A percentile compares a stretch with the other conserved stretches of the same genome.
Conservation (phyloP, 345 rosid genomes). For the Eutrema yunnanense region DNA sequence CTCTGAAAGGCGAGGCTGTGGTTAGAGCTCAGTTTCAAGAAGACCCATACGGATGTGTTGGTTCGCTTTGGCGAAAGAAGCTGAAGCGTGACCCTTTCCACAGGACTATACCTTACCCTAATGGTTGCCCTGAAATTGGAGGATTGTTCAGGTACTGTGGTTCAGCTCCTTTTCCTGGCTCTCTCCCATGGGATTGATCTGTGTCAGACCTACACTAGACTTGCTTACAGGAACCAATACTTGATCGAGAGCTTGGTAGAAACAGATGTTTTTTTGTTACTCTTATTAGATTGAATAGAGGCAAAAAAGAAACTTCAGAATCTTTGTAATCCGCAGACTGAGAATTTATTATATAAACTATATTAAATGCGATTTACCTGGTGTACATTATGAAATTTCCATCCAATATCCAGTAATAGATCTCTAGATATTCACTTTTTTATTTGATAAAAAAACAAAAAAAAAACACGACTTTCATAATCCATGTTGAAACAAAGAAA, state of each 20-base stretch:
- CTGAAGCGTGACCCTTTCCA: constrained; percentile 92
- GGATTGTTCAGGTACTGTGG: constrained; percentile 85
- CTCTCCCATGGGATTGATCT: constrained; percentile 69
- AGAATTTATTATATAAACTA: neutral
- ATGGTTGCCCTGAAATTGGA: constrained; percentile 82
- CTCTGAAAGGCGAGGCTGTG: constrained; percentile 75
- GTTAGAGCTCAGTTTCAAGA: constrained; percentile 75
- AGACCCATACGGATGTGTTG: constrained; percentile 86
- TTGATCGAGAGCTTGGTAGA: neutral
- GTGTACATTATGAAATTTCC: neutral
- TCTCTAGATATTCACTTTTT: neutral
- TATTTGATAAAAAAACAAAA: neutral
- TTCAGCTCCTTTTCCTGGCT: constrained; percentile 55
- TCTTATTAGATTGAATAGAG: neutral
- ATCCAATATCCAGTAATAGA: neutral
- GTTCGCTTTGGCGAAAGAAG: constrained; percentile 75
- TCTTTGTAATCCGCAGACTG: neutral
- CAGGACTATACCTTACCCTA: constrained; percentile 83
- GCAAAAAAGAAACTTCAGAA: neutral
- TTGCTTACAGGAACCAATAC: neutral
- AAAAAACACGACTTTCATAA: constrained; percentile 4
- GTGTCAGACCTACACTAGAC: constrained; percentile 5
- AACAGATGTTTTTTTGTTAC: neutral
- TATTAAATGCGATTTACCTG: neutral
- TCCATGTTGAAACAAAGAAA: constrained; percentile 15